Conservation (phyloP, 73 alveolate genomes). For the Uronychia setigera region DNA sequence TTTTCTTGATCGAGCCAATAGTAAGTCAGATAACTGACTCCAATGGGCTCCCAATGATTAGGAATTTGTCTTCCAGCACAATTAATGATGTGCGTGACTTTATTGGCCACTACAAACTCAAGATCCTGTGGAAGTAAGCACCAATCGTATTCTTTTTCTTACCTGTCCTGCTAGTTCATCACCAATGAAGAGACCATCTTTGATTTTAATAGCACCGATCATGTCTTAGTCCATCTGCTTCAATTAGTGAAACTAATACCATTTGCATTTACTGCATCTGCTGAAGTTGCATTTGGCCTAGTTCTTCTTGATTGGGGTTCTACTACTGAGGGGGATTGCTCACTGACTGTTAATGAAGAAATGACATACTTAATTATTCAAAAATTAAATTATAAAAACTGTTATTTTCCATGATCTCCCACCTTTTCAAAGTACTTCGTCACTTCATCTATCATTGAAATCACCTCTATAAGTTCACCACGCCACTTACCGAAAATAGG, state of each 20-base stretch:
- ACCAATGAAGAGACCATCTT: conserved; percentile 66
- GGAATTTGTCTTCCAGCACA: conserved; percentile 93
- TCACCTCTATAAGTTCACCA: not conserved
- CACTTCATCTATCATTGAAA: not conserved
- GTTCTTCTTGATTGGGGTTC: not conserved
- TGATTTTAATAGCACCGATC: conserved; percentile 58
- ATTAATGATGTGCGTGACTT: conserved; percentile 94
- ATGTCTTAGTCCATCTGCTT: conserved; percentile 26
- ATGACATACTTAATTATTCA: not conserved
- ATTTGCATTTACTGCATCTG: not conserved
- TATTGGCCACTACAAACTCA: conserved; percentile 81
- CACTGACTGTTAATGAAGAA: not conserved
- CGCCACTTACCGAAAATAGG: not conserved
- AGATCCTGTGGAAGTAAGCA: conserved; percentile 54
- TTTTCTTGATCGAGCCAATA: conserved; percentile 93
- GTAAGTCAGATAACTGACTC: conserved; percentile 90
- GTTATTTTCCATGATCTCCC: not conserved
- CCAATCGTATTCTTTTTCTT: not conserved
- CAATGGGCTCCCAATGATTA: conserved; percentile 94
- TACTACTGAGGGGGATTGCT: not conserved
- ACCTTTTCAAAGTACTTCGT: not conserved
- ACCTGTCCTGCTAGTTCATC: conserved; percentile 82
- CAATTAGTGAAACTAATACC: not conserved
- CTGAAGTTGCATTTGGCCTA: not conserved
- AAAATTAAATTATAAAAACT: not conserved